Conservation (phyloP, 2,329 filamentous ascomycete species). For the Aspergillus ustus region DNA sequence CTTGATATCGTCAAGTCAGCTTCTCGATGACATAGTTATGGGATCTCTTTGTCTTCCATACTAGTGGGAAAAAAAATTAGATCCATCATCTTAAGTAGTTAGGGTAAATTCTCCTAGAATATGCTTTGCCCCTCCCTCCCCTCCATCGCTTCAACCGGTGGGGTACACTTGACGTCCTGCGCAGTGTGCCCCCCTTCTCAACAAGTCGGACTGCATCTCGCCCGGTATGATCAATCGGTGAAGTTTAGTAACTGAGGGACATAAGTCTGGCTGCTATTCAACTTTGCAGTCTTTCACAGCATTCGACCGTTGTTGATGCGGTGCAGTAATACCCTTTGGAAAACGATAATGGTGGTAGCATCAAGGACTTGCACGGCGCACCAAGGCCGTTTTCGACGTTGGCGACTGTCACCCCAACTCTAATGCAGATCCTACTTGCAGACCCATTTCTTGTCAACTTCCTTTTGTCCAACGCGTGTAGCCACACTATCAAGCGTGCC, state of each 20-base stretch:
- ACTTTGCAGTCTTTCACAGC: background rate
- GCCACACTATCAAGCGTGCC: constrained; percentile 71
- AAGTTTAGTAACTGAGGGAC: background rate
- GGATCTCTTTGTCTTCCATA: background rate
- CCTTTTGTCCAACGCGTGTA: constrained; percentile 64
- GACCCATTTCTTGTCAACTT: constrained; percentile 69
- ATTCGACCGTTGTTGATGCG: background rate
- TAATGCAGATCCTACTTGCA: constrained; percentile 34
- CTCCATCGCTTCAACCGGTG: constrained; percentile 3
- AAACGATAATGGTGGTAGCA: background rate
- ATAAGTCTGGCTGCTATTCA: background rate
- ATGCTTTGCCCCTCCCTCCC: constrained; percentile 2
- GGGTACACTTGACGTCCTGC: constrained; percentile 14
- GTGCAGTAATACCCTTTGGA: background rate
- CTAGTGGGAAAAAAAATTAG: background rate
- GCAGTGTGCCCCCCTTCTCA: constrained; percentile 12
- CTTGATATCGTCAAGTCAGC: background rate
- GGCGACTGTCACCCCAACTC: background rate
- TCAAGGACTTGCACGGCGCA: background rate
- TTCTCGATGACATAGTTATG: background rate
- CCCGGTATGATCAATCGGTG: background rate
- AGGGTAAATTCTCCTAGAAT: constrained; percentile 1
- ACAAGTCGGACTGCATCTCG: background rate
- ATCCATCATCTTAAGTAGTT: constrained; percentile 8
- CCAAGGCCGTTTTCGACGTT: background rate